phyloP scores from a whole-genome alignment of 208 protist species.

The Trypanosoma avium region DNA sequence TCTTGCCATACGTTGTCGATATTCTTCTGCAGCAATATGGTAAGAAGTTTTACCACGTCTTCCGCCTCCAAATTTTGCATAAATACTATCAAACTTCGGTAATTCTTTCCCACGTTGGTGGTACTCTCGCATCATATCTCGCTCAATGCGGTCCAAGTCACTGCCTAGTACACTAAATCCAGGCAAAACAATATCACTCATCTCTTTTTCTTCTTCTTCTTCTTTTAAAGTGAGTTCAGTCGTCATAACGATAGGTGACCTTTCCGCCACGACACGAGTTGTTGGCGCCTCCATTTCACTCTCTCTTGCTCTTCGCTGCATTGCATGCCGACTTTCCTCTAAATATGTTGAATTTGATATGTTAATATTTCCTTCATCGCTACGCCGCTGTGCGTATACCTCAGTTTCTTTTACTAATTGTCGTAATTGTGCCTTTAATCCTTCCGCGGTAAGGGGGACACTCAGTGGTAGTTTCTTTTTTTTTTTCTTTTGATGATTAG shows the following conservation, averaged over 20 bases:
- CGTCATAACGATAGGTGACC: background rate
- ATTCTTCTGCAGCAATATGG: constrained; percentile 28
- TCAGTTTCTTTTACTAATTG: constrained; percentile 7
- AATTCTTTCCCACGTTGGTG: constrained; percentile 50
- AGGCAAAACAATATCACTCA: constrained; percentile 36
- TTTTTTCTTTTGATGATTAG: background rate
- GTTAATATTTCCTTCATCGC: constrained; percentile 12
- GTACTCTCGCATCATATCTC: constrained; percentile 72
- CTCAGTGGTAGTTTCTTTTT: constrained; percentile 5
- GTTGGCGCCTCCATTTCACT: background rate
- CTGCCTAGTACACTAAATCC: constrained; percentile 66
- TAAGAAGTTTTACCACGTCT: constrained; percentile 26
- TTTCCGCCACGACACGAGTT: background rate
- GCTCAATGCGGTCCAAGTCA: constrained; percentile 77
- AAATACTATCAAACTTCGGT: constrained; percentile 54
- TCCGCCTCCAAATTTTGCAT: constrained; percentile 48
- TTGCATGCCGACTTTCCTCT: constrained; percentile 19
- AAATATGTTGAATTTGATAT: constrained; percentile 16
- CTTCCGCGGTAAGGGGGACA: constrained; percentile 21
- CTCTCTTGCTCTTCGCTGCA: background rate
- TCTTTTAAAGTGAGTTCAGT: background rate
- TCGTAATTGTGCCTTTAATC: constrained; percentile 16
- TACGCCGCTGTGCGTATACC: constrained; percentile 6
- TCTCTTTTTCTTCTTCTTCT: constrained; percentile 4
- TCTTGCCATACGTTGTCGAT: constrained; percentile 6